Evolutionary conservation across 2,329 filamentous ascomycete species (phyloP).

Genomic region (Sphaerostilbella broomeana): DNA sequence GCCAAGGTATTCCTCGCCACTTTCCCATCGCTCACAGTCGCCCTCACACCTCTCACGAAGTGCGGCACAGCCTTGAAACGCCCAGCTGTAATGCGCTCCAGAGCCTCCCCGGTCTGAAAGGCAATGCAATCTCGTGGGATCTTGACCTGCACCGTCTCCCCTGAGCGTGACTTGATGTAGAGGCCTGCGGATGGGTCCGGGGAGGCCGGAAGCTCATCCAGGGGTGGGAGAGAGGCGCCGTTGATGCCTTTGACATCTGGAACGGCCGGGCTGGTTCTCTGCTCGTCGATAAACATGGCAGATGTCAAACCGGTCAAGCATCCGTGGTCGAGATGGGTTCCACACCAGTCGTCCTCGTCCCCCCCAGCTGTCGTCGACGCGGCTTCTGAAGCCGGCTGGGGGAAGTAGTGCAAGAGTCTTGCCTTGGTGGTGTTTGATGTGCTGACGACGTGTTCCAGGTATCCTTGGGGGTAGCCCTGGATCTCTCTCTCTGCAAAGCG

Average conservation of each 20-base stretch:
- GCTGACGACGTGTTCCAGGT: constrained; percentile 80
- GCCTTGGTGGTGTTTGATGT: constrained; percentile 87
- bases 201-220: constrained; percentile 65
- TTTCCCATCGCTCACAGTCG: constrained; percentile 42
- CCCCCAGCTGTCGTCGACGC: constrained; percentile 26
- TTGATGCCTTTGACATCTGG: constrained; percentile 18
- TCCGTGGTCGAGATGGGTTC: constrained; percentile 83
- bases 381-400: constrained; percentile 39
- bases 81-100: constrained; percentile 86
- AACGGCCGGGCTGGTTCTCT: constrained; percentile 31
- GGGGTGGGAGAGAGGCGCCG: constrained; percentile 36
- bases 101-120: constrained; percentile 90
- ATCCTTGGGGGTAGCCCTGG: constrained; percentile 65
- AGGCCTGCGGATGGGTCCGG: constrained; percentile 81
- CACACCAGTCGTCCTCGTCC: constrained; percentile 86
- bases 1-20: constrained; percentile 84
- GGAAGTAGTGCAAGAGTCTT: constrained; percentile 87
- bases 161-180: constrained; percentile 86
- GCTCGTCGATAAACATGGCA: constrained; percentile 92
- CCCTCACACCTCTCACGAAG: constrained; percentile 74
- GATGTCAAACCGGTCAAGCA: constrained; percentile 91
- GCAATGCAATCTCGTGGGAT: constrained; percentile 89
- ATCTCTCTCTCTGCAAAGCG: constrained; percentile 76
- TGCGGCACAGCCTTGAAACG: constrained; percentile 92
- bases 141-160: constrained; percentile 78